Evolutionary conservation across 192 early-diverging fungal species (phyloP), one percentile per base, ranked within the genome.

Genomic region (Paraglomus brasilianum): DNA sequence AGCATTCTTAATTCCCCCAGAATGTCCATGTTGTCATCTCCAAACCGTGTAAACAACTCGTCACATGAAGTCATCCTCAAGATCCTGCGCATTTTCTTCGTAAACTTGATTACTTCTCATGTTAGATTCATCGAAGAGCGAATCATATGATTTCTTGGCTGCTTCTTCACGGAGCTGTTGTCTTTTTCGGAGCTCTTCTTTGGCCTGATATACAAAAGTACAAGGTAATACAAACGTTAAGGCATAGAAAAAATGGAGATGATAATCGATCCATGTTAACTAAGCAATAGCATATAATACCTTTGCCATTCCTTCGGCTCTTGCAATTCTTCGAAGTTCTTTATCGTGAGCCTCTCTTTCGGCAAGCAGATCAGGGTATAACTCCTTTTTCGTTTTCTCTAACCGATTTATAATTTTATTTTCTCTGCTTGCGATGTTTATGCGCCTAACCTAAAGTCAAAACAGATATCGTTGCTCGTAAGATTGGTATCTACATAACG

Each of bases 321-420:
- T 58, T 5, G 42, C 58, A 19, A 67, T 46, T 15, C 64, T 72
- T 50, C 79, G 73, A n/a, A 72, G 48, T n/a, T 70, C 69, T 39
- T 83, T 81, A 10, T 86, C 85, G 46, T 78, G 67, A 38, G 85
- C 86, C 38, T 87, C 36, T 71, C 92, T 92, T 55, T 92, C 86
- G 38, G 81, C 78, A n/a, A 79, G 72, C 71, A 97, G 77, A 73
- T 99, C 96, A 15, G 92, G 92, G 14, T 82, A 74, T 21, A 74
- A 62, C 51, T 96, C 93, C 0, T 77, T 70, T 59, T 90, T 92
- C 0, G 97, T 96, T 81, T 97, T 98, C 82, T 96, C 97, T 43
- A 99, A 77, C 30, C 97, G 80, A 77, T 97, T 98, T 50, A 98
- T 81, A 36, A 95, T 89, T 24, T 81, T 86, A 80, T 98, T 99